Conservation (phyloP, 805 yeast species). For the Teunomyces lycoperdinae region DNA sequence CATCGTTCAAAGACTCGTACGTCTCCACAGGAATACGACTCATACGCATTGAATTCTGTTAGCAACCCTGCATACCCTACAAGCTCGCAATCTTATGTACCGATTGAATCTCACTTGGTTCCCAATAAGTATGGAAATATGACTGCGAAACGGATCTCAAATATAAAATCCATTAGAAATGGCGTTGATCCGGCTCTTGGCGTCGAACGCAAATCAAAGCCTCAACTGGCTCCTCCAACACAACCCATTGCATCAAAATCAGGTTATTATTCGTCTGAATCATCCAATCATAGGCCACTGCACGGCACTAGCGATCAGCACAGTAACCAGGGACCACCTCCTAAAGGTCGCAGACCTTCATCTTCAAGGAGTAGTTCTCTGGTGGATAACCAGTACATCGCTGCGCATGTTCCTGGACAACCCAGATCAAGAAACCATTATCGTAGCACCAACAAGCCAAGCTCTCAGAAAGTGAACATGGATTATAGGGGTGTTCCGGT, state of each 20-base stretch:
- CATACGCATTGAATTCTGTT: background rate
- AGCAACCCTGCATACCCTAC: background rate
- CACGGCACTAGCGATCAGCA: background rate
- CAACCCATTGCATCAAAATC: conserved; percentile 5
- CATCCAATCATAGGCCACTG: conserved; percentile 6
- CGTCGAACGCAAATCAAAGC: conserved; percentile 4
- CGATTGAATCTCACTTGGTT: conserved; percentile 9
- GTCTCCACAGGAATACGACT: background rate
- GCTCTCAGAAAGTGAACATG: conserved; percentile 5
- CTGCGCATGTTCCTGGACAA: background rate
- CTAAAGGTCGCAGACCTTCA: background rate
- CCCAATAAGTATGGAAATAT: conserved; percentile 6
- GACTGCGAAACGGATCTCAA: conserved; percentile 7
- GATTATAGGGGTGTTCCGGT: conserved; percentile 10
- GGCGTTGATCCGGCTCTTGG: conserved; percentile 3
- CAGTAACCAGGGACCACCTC: conserved; percentile 4
- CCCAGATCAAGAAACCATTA: conserved; percentile 6
- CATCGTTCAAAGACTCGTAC: background rate
- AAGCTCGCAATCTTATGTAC: background rate
- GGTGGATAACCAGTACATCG: background rate
- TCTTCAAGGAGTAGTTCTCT: background rate
- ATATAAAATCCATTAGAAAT: conserved; percentile 7
- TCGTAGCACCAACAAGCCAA: conserved; percentile 2
- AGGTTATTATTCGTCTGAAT: conserved; percentile 12
- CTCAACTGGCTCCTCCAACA: conserved; percentile 11